Base-by-base conservation (phyloP, 371 early-diverging fungal genomes). In the Basidiobolus meristosporus region DNA sequence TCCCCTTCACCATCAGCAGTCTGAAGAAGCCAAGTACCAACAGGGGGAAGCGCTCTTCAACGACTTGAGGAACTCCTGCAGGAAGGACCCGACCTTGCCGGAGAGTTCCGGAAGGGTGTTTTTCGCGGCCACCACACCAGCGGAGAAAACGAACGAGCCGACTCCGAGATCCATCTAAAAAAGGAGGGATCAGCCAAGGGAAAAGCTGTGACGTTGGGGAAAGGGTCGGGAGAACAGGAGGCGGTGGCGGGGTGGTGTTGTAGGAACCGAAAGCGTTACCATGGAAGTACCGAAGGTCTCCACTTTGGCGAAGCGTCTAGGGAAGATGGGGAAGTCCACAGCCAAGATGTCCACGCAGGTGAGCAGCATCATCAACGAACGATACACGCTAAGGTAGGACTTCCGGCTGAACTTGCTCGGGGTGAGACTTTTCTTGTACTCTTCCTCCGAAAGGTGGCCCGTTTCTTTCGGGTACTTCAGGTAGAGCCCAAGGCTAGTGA, bases 251-350 rank as follows among this genome's bases (percentile, higher is more conserved):
- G 9, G 26, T 5, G 5, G 5, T 9, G 9, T 26, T 17, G 18
- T 14, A 22, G 22, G 23, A 34, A 4, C n/a, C 10, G 0, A n/a
- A 14, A 28, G 11, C 43, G 59, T 52, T 68, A 82, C 85, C 60
- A 95, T 53, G 1, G 91, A 90, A 2, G 75, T 77, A 1, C 96
- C 96, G 61, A 71, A 91, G 7, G 77, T 78, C 45, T 96, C 95
- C 3, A 82, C 81, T 59, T 96, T 96, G 40, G 89, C 87, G 54
- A 78, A 89, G 18, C 75, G 63, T 16, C 90, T 62, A 5, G 95
- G 95, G 48, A 91, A 95, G 20, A 85, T 68, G n/a, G 69, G 65
- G 52, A 96, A 96, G 57, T 96, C 97, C 1, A 96, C 95, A 0
- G 93, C 96, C 11, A 96, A 63, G 40, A 96, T 96, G 9, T 64